A percentile compares a stretch with the other conserved stretches of the same genome.
phyloP scores from a whole-genome alignment of 176 grass and related monocot species.

The Rhipidocladum racemiflorum region DNA sequence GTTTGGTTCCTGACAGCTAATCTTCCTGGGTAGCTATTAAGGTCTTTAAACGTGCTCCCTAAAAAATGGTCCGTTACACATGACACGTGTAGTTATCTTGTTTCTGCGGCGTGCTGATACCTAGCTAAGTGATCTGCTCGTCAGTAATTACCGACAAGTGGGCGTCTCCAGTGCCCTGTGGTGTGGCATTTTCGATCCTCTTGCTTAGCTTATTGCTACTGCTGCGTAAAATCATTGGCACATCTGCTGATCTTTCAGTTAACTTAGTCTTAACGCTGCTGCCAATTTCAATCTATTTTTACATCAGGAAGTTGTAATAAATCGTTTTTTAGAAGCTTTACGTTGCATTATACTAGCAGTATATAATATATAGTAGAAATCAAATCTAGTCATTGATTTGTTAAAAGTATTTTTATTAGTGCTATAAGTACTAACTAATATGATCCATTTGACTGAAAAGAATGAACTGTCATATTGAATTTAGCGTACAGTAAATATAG shows the following conservation, averaged over 20 bases:
- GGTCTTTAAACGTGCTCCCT: no score
- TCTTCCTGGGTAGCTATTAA: no score
- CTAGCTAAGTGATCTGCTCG: not conserved
- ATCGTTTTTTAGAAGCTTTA: not conserved
- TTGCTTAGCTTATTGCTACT: not conserved
- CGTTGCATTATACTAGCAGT: no score
- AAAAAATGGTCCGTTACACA: no score
- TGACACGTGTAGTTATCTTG: not conserved
- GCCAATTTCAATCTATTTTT: not conserved
- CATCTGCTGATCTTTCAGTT: not conserved
- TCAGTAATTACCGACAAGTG: not conserved
- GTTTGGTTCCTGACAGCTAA: no score
- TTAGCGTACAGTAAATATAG: no score
- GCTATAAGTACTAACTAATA: no score
- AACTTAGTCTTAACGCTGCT: not conserved
- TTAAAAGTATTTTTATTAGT: no score
- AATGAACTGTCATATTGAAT: no score
- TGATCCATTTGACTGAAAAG: no score
- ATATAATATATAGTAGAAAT: no score
- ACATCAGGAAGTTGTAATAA: not conserved
- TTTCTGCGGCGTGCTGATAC: not conserved
- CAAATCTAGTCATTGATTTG: no score
- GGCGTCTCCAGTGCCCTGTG: not conserved
- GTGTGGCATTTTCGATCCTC: not conserved
- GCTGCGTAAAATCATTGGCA: not conserved